Percentiles rank a stretch among this genome's conserved stretches.
Conservation (phyloP, 2,329 filamentous ascomycete genomes). For the Phyllosticta capitalensis region DNA sequence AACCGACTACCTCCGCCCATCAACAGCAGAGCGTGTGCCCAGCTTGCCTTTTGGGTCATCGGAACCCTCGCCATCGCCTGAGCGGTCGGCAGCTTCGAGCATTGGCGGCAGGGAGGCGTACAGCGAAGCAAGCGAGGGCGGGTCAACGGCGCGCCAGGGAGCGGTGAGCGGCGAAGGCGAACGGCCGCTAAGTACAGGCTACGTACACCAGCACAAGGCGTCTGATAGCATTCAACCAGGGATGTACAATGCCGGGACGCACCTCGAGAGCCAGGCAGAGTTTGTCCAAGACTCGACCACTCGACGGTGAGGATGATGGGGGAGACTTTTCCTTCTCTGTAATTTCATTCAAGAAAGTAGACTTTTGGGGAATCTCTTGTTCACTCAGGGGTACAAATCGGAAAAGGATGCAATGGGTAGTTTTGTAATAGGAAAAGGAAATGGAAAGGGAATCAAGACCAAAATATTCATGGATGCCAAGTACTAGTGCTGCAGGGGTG, state of each 20-base stretch:
- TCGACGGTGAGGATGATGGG: not conserved
- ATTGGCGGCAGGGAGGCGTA: not conserved
- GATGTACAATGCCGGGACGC: slow-evolving; percentile 20
- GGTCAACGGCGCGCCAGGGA: not conserved
- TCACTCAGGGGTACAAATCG: too few relatives aligned
- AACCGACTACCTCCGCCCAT: slow-evolving; percentile 2
- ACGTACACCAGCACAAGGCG: slow-evolving; percentile 29
- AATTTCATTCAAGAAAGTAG: too few relatives aligned
- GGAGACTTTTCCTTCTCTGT: slow-evolving; percentile 3
- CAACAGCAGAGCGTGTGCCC: slow-evolving; percentile 9
- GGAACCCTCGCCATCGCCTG: slow-evolving; percentile 27
- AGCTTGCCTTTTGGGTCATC: slow-evolving; percentile 29
- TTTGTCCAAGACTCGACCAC: slow-evolving; percentile 20
- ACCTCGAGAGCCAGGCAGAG: slow-evolving; percentile 27
- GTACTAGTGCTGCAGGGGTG: too few relatives aligned
- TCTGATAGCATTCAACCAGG: slow-evolving; percentile 29
- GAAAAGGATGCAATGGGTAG: too few relatives aligned
- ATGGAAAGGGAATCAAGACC: too few relatives aligned
- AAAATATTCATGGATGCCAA: too few relatives aligned
- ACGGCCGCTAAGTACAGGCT: slow-evolving; percentile 28
- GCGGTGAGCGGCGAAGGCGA: slow-evolving; percentile 10
- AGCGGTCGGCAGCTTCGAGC: slow-evolving; percentile 28
- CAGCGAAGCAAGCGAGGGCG: not conserved
- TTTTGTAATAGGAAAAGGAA: too few relatives aligned
- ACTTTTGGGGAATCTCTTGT: too few relatives aligned